Conservation (phyloP, 129 eudicot species). For the Flaveria linearis region DNA sequence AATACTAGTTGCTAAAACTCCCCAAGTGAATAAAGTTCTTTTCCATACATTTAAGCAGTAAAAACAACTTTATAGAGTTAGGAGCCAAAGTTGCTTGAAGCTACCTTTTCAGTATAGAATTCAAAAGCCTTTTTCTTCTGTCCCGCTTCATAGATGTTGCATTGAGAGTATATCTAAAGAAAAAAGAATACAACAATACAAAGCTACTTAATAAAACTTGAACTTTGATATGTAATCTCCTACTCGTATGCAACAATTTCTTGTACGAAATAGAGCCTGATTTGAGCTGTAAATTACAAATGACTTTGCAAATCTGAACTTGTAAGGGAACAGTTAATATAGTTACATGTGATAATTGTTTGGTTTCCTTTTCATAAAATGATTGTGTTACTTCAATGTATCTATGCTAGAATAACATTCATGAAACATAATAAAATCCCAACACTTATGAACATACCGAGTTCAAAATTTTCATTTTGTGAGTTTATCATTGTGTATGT, state of each 20-base stretch:
- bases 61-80: background rate
- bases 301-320: background rate
- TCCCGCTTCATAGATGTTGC: constrained; percentile 86
- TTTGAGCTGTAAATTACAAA: background rate
- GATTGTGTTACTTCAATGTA: background rate
- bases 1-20: constrained; percentile 10
- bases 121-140: constrained; percentile 75
- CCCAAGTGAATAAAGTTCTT: background rate
- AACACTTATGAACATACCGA: background rate
- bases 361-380: background rate
- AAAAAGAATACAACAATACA: background rate
- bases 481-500: background rate
- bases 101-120: constrained; percentile 76
- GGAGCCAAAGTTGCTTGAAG: constrained; percentile 7
- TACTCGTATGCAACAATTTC: constrained; percentile 3
- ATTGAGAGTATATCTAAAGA: constrained; percentile 69
- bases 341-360: background rate
- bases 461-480: background rate
- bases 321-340: background rate
- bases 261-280: constrained; percentile 17
- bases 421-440: background rate
- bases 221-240: background rate
- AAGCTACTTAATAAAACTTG: constrained; percentile 4
- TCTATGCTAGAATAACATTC: constrained; percentile 14
- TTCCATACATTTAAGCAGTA: background rate